Base-by-base conservation (phyloP, 768 basidiomycete genomes). In the Termitomyces sp. region DNA sequence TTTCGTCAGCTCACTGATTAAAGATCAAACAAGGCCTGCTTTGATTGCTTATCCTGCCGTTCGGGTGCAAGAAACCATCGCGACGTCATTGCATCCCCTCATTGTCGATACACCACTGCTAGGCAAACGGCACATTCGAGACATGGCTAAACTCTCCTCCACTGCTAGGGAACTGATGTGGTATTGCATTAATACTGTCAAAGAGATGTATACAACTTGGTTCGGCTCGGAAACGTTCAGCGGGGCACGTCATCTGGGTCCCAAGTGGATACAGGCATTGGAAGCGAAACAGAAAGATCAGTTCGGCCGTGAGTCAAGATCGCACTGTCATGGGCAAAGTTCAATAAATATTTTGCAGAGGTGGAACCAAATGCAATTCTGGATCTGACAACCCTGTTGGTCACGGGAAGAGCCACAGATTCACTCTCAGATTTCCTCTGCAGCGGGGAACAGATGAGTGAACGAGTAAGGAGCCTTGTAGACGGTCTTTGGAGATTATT, bases 371-470 rank as follows among this genome's bases (percentile, higher is more conserved):
- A 80, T 62, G 78, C 87, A 28, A 74, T 90, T 32, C 70, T 88
- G 45, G 90, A 91, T 63, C 73, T 93, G 48, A 90, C 87, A 19
- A 72, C 72, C 44, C 75, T 91, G 57, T 74, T 93, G 44, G 77
- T 83, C 15, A 87, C 88, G 22, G 89, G 90, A 7, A 77, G 83
- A 52, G 71, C 81, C n/a, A 83, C 88, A 28, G 87, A 88, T 53
- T 74, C 87, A 8, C 73, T 93, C 34, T 63, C 71, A 26, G 90
- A 93, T 69, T 88, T 89, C 66, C 74, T 93, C 50, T 82, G 86
- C 12, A 89, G 87, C 57, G 81, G 81, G 19, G 88, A 90, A 62
- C 84, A 86, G 64, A 87, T 88, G 78, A 89, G 85, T 56, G 90
- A 93, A 70, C 76, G 91, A 66, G 91, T 90, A 71, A 61, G 37